Evolutionary conservation across 139 green algal species (phyloP), one percentile per base, ranked within the genome.

Genomic region (Ettlia oleoabundans): DNA sequence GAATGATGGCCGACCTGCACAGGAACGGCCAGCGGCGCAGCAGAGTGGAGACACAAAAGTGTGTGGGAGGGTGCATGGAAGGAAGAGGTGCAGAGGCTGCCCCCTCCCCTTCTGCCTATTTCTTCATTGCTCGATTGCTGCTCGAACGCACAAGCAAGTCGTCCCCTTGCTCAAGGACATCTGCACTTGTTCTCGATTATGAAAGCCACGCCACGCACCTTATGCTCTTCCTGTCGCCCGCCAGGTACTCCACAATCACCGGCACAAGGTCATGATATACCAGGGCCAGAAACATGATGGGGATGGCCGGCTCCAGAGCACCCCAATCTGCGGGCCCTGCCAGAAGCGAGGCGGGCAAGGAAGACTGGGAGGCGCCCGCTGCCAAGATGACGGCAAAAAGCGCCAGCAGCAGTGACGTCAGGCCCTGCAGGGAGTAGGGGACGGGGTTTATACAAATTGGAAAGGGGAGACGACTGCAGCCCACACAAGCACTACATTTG

Each of bases 261-360:
- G 92, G 93, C 13, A 95, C 76, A n/a, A 96, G 82, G 67, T 96
- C 90, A 78, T 96, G 93, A 68, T 88, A 96, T 5, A 96, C 93
- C 1, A 96, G 78, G 3, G 93, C 74, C 33, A 96, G 88, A 40
- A 95, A 92, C 30, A 94, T 79, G 82, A 96, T 87, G 37, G 93
- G 93, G 37, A 95, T 32, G 2, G 86, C 82, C 0, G 76, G 38
- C 24, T 81, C 71, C 35, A 85, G 83, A 6, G 66, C 52, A 9
- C 42, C 43, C 88, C 85, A 93, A 76, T 91, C 83, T 2, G 82
- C 55, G 63, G 41, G 41, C 7, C 30, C 73, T 38, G 53, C 38
- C 67, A 69, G 85, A 81, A 83, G 80, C 43, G 85, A 55, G 43
- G 26, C 58, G 2, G 53, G 18, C 37, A 69, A 82, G 70, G 87